Conservation (phyloP, 2,329 filamentous ascomycete species). For the Pseudopithomyces chartarum region DNA sequence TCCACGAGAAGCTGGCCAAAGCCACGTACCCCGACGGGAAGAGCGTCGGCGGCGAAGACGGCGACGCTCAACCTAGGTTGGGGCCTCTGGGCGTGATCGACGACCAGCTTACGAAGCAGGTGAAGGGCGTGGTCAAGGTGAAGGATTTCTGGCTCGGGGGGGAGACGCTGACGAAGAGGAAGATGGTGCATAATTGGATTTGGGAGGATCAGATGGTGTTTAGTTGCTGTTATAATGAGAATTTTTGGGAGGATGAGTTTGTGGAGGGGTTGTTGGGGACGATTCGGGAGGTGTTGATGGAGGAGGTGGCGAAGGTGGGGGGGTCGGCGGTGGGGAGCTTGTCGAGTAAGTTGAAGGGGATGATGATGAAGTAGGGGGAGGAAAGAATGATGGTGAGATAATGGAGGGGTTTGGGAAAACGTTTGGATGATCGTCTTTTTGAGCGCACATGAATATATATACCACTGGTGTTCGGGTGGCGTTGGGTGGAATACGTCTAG, state of each 20-base stretch:
- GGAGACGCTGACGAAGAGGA: constrained; percentile 27
- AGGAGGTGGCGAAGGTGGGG: constrained; percentile 13
- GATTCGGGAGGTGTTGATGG: constrained; percentile 22
- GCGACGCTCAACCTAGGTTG: constrained; percentile 22
- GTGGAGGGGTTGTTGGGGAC: constrained; percentile 16
- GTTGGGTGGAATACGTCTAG: background rate
- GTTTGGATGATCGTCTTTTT: background rate
- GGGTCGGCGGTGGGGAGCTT: background rate
- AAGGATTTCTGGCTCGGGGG: constrained; percentile 29
- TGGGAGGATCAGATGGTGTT: constrained; percentile 24
- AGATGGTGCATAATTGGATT: constrained; percentile 31
- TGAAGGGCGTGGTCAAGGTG: constrained; percentile 22
- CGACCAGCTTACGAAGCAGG: constrained; percentile 20
- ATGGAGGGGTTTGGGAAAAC: background rate
- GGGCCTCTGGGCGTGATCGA: constrained; percentile 24
- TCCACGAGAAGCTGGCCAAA: constrained; percentile 25
- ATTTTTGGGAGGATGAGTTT: constrained; percentile 23
- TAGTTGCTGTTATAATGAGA: constrained; percentile 29
- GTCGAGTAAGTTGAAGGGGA: constrained; percentile 1
- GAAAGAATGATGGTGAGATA: background rate
- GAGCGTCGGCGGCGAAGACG: constrained; percentile 8
- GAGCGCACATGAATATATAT: background rate
- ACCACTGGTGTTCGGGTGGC: background rate
- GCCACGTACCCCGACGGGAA: constrained; percentile 9
- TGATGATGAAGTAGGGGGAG: constrained; percentile 1